Base-by-base conservation (phyloP, 2,329 filamentous ascomycete genomes). In the Colletotrichum sublineola region DNA sequence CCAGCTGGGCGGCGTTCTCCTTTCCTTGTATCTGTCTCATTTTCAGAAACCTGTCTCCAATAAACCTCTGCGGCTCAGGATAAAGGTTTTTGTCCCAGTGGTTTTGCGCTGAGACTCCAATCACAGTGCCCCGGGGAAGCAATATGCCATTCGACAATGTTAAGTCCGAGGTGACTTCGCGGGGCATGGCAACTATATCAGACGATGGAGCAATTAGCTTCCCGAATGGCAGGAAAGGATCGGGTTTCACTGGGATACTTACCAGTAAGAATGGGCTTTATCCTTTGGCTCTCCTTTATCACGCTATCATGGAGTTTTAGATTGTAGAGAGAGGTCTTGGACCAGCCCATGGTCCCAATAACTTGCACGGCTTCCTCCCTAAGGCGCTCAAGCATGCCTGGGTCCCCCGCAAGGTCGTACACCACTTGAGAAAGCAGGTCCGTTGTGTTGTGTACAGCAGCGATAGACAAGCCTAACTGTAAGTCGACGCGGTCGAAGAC, bases 381-480 rank as follows among this genome's bases (percentile, higher is more conserved):
- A 38, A 87, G 74, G 2, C 78, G 78, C 24, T 82, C 77, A 7
- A 86, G 76, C 52, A 80, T 80, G 53, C 86, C 82, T 0, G 82
- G 81, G 50, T 84, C 75, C 2, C 77, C 76, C 4, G 77, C 77
- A 14, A 87, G 74, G 50, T 86, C 82, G 52, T 80, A 80, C 52
- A 87, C 73, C 2, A 81, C 75, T 18, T 83, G 80, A 4, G 79
- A 78, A 0, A 80, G 38, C 5, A 78, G 64, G 55, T 83, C 80
- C 2, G 81, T 80, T 0, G 84, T 84, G 14, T 81, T 84, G 75
- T 86, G 83, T 33, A 85, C 83, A 11, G 83, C 82, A 3, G 80
- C 82, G 55, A 94, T 92, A 56, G 93, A 89, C 0, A 96, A 95
- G 11, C 98, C 87, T 40, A 94, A 86, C 78, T 97, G 94, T 48